Evolutionary conservation across 2,329 filamentous ascomycete genomes (phyloP), one percentile per base, ranked within the genome.

Genomic region (Cryphonectria carpinicola): DNA sequence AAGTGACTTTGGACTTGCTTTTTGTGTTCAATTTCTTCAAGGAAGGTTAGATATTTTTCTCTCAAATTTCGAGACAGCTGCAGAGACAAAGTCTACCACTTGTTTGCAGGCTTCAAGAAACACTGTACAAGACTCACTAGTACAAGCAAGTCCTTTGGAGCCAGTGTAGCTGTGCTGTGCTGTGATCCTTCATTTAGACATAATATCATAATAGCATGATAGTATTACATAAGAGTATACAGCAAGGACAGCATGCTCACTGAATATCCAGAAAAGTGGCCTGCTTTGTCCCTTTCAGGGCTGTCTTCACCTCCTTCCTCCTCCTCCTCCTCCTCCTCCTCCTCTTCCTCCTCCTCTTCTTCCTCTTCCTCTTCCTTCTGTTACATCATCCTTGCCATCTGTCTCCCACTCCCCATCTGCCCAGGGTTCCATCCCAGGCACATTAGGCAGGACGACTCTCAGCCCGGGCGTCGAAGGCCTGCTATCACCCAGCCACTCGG

Each of bases 401-500:
- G 37, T 62, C 60, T 62, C 60, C 32, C 60, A 62, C 35, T 62
- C 60, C 1, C 37, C 60, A 19, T 39, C 60, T 35, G 60, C 37
- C 60, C 35, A 62, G 60, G 37, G 60, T 13, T 62, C 60, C 60
- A 19, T 11, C 32, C 37, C 67, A 17, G 70, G 70, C 39, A 52
- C 70, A 25, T 71, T 70, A 19, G 67, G 70, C 63, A 67, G 10
- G 17, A 67, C 60, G 52, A 62, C 41, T 46, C 32, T 69, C 43
- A 71, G 63, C 22, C 63, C 39, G 8, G 70, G 70, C 37, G 70
- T 71, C 17, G 67, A 52, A 1, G 70, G 70, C 64, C 70, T 69
- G 64, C 70, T 71, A 8, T 60, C 65, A 22, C 70, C 70, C 28
- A 70, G 35, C 70, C 71, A 70, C 66, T 72, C 71, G 0, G 71